Evolutionary conservation across 2,329 filamentous ascomycete species (phyloP), one percentile per base, ranked within the genome.

Genomic region (Hymenoscyphus occultus): DNA sequence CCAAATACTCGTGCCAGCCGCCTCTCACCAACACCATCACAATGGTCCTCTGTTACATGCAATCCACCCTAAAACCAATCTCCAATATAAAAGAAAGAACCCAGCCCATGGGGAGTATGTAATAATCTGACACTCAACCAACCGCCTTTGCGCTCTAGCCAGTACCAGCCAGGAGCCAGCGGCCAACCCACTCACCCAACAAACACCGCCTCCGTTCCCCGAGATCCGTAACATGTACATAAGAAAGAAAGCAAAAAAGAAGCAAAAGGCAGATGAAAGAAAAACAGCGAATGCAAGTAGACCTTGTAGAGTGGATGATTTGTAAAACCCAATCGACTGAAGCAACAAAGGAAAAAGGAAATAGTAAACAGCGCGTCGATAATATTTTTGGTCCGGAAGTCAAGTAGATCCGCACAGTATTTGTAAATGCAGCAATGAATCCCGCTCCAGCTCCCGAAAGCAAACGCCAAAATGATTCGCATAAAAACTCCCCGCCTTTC

Each of bases 381-480:
- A 48, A 60, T 67, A 61, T 66, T 64, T 64, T 65, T 63, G 39
- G 57, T 42, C 59, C 63, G 45, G 48, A 35, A 64, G 51, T 39
- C 39, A 58, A 61, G 28, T 16, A 35, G 56, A 56, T 14, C 28
- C 59, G 61, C 39, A 58, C 58, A 60, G 61, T 67, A 56, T 54
- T 54, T 71, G 67, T 71, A 70, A 71, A 71, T 71, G 69, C 69
- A 70, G 67, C 68, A 71, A 69, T 39, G 42, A 61, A 62, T 60
- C 67, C 66, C 63, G 57, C 61, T 60, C 59, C 40, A 48, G 48
- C 40, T 40, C 39, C 54, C 39, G 51, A 39, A 28, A 54, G 42
- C 67, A 63, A 63, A 69, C 68, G 68, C 67, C 70, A 66, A 51
- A 62, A 6, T 64, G 40, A 54, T 60, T 48, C 65, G 22, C 45